phyloP scores from a whole-genome alignment of 2,329 filamentous ascomycete genomes.

The Elsinoe arachidis region DNA sequence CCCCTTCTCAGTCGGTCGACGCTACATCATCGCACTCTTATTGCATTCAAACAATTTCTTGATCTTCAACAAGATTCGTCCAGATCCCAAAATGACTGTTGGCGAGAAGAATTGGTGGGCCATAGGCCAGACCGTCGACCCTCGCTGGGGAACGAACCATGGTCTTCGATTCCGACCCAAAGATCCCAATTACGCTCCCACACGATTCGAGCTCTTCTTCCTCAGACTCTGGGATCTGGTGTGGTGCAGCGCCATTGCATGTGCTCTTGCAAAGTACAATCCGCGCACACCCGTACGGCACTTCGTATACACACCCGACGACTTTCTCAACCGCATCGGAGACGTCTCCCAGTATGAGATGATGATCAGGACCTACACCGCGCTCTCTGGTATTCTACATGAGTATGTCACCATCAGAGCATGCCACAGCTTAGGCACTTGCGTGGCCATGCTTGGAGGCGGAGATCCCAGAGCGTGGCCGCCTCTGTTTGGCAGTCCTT shows the following conservation, averaged over 20 bases:
- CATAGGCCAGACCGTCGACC: background rate
- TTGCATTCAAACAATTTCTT: background rate
- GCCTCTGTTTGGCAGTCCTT: background rate
- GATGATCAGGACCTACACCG: background rate
- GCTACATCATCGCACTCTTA: constrained; percentile 3
- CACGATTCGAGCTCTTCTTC: background rate
- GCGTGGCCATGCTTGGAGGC: constrained; percentile 1
- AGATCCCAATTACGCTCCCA: constrained; percentile 6
- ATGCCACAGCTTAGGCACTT: constrained; percentile 3
- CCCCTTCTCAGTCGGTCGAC: background rate
- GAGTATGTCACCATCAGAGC: background rate
- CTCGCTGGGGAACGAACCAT: background rate
- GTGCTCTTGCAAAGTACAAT: background rate
- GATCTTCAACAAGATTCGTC: background rate
- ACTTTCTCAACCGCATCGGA: constrained; percentile 1
- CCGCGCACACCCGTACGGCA: background rate
- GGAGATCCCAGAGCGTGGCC: constrained; percentile 6
- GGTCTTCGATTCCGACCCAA: background rate
- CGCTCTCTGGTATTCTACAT: background rate
- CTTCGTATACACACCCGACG: background rate
- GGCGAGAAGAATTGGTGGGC: background rate
- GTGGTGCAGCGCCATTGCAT: background rate
- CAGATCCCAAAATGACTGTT: background rate
- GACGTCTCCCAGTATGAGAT: background rate
- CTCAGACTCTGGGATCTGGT: background rate